A percentile compares a stretch with the other conserved stretches of the same genome.
phyloP scores from a whole-genome alignment of 805 yeast genomes.

The Starmerella khaoyaiensis region DNA sequence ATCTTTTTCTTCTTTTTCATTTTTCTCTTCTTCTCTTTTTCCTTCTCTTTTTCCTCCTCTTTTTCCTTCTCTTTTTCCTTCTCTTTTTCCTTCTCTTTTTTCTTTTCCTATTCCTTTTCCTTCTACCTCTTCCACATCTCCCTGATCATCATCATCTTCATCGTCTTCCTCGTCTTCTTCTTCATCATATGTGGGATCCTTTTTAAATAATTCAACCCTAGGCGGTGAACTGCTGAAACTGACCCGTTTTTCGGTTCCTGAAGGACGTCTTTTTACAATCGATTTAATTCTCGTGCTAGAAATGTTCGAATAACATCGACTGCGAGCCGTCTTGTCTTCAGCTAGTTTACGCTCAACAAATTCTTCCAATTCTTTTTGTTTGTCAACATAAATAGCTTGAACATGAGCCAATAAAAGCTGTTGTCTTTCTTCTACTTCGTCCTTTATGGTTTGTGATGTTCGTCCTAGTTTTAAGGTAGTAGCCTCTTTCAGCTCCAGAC shows the following conservation, averaged over 20 bases:
- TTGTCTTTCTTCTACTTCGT: conserved; percentile 15
- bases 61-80: too few relatives aligned
- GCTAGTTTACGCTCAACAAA: conserved; percentile 10
- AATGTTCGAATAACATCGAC: conserved; percentile 1
- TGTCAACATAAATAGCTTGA: conserved; percentile 7
- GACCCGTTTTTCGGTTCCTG: conserved; percentile 19
- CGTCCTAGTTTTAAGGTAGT: conserved; percentile 7
- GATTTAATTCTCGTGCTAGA: conserved; percentile 13
- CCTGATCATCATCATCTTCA: conserved; percentile 3
- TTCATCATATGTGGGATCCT: conserved; percentile 2
- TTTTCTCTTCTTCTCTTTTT: too few relatives aligned
- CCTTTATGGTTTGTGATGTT: conserved; percentile 11
- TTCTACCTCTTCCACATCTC: conserved; percentile 4
- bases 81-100: too few relatives aligned
- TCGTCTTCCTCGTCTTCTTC: conserved; percentile 1
- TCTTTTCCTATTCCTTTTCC: too few relatives aligned
- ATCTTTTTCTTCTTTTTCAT: too few relatives aligned
- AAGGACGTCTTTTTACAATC: conserved; percentile 20
- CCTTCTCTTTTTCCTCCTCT: too few relatives aligned
- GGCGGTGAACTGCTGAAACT: conserved; percentile 21
- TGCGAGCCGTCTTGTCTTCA: conserved; percentile 2
- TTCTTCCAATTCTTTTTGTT: conserved; percentile 16
- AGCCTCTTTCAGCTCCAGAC: conserved; percentile 9
- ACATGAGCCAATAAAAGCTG: conserved; percentile 14
- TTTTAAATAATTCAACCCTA: conserved; percentile 4